phyloP scores from a whole-genome alignment of 495 filamentous ascomycete species.

The Neurospora cerealis region DNA sequence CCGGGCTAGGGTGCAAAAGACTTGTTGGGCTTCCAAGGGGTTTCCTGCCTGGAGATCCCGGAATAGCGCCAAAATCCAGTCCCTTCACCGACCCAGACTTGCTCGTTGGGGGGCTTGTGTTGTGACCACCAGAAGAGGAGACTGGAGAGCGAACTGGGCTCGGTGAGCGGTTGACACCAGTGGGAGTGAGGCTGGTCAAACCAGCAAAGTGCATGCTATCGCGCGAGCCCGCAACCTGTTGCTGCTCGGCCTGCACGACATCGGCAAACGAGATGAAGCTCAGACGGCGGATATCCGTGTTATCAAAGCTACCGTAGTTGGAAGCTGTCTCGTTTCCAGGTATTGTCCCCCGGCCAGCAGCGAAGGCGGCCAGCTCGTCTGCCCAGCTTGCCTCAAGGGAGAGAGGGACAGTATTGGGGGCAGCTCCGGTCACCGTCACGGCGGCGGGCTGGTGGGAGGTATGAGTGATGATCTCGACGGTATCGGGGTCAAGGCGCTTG shows the following conservation, averaged over 20 bases:
- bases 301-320: conserved; percentile 64
- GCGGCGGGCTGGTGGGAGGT: conserved; percentile 69
- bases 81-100: conserved; percentile 57
- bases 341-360: conserved; percentile 21
- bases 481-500: conserved; percentile 60
- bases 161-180: conserved; percentile 54
- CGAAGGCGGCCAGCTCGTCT: conserved; percentile 46
- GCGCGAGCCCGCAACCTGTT: conserved; percentile 34
- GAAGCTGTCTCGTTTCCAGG: conserved; percentile 45
- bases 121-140: conserved; percentile 47
- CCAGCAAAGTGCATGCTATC: conserved; percentile 52
- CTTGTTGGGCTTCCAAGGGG: conserved; percentile 41
- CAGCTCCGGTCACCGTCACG: conserved; percentile 45
- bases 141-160: conserved; percentile 62
- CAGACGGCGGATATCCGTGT: conserved; percentile 66
- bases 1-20: conserved; percentile 12
- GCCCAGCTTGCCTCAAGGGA: conserved; percentile 33
- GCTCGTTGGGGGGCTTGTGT: conserved; percentile 58
- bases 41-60: conserved; percentile 39
- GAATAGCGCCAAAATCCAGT: conserved; percentile 34
- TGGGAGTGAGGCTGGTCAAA: conserved; percentile 30
- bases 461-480: conserved; percentile 83
- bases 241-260: conserved; percentile 83
- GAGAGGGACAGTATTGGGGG: conserved; percentile 11
- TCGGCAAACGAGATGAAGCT: conserved; percentile 94